Conservation (phyloP, 306 rosid species). For the Ormosia emarginata region DNA sequence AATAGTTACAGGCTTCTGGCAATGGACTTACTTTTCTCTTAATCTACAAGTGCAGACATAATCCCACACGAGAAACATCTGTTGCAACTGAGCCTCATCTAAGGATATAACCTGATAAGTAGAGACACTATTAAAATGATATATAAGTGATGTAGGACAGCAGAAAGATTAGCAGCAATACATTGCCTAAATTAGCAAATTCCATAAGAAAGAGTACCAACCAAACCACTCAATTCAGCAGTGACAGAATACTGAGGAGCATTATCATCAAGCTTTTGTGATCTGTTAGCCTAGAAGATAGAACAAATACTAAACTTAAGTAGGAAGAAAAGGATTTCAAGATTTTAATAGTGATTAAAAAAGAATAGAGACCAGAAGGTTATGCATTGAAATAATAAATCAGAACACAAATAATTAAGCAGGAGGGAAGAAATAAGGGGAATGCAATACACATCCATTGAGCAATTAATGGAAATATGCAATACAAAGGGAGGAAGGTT, state of each 20-base stretch:
- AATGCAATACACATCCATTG: slow-evolving; percentile 1
- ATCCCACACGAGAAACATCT: slow-evolving; percentile 66
- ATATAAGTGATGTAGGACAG: background rate
- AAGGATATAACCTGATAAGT: slow-evolving; percentile 56
- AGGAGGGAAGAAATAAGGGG: background rate
- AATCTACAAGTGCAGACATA: slow-evolving; percentile 62
- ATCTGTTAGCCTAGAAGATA: slow-evolving; percentile 63
- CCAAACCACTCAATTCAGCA: slow-evolving; percentile 78
- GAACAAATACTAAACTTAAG: slow-evolving; percentile 13
- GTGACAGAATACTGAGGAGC: slow-evolving; percentile 68
- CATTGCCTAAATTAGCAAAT: background rate
- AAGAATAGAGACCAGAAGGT: background rate
- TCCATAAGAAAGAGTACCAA: slow-evolving; percentile 39
- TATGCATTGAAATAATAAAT: background rate
- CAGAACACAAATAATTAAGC: too few relatives aligned
- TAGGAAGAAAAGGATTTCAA: background rate
- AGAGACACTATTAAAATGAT: slow-evolving; percentile 18
- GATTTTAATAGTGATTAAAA: background rate
- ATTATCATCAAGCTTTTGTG: slow-evolving; percentile 64
- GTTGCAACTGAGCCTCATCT: slow-evolving; percentile 81
- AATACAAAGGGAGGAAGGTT: slow-evolving; percentile 1
- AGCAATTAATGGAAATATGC: slow-evolving; percentile 5
- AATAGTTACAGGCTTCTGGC: background rate
- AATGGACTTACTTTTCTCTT: slow-evolving; percentile 70
- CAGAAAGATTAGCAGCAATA: background rate